These are phyloP conservation scores for Diddensiella caesifluorescens DNA, from an alignment of 805 yeast species.

Conservation along the genomic window DNA sequence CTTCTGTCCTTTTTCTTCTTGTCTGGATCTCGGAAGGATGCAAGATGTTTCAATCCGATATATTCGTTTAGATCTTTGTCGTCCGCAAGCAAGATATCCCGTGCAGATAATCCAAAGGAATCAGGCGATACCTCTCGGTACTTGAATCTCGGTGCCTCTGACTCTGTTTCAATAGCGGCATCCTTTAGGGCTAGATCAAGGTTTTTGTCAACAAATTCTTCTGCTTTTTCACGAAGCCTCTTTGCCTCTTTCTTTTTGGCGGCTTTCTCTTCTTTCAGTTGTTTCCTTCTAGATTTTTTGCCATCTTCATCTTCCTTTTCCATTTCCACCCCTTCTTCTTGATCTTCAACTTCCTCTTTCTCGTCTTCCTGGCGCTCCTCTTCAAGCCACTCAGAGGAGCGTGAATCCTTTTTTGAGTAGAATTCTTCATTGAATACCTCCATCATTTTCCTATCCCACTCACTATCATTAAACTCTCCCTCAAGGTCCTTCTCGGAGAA, in stretches of 20 bases:
- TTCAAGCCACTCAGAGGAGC: slow-evolving; percentile 65
- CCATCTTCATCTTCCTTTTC: slow-evolving; percentile 24
- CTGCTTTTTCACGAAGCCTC: slow-evolving; percentile 61
- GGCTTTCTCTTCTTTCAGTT: slow-evolving; percentile 45
- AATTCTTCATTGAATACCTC: slow-evolving; percentile 82
- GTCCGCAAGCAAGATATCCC: slow-evolving; percentile 87
- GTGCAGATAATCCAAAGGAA: slow-evolving; percentile 73
- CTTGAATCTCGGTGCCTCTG: slow-evolving; percentile 54
- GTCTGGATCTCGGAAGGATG: slow-evolving; percentile 82
- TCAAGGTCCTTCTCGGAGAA: slow-evolving; percentile 73
- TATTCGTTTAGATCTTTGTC: slow-evolving; percentile 79
- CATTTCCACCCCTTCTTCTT: slow-evolving; percentile 19
- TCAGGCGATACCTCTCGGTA: slow-evolving; percentile 97
- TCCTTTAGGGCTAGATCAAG: slow-evolving; percentile 46
- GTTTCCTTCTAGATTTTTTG: slow-evolving; percentile 20
- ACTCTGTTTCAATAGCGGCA: slow-evolving; percentile 31
- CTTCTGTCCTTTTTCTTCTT: slow-evolving; percentile 70
- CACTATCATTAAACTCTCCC: slow-evolving; percentile 83
- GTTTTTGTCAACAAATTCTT: slow-evolving; percentile 71
- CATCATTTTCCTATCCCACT: slow-evolving; percentile 85
- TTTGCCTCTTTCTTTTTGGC: slow-evolving; percentile 59
- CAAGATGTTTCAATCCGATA: slow-evolving; percentile 86
- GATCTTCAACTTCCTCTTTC: slow-evolving; percentile 34
- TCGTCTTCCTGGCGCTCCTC: slow-evolving; percentile 44
- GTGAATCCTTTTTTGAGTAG: slow-evolving; percentile 49